Base-by-base conservation (phyloP, 306 rosid genomes). In the Abrus precatorius region DNA sequence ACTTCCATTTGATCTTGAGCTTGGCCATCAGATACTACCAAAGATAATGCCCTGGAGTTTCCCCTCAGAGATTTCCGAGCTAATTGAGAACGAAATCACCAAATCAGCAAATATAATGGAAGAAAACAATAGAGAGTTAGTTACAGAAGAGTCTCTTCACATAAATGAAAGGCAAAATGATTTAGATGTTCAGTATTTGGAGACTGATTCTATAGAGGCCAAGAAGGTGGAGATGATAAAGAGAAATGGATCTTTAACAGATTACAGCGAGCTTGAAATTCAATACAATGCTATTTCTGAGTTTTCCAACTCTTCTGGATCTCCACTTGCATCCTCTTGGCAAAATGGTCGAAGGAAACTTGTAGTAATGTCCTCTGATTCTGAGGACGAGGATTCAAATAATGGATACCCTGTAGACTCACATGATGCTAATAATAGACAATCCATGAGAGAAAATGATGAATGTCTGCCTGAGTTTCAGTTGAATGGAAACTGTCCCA, bases 1-100 rank as follows among this genome's bases (percentile, higher is more conserved):
- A 14, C 86, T 90, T 80, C 88, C 83, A 64, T 90, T 95, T 84
- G 90, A 95, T 83, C 90, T 88, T 78, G 94, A 87, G 67, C 89
- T 86, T 89, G 91, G 91, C 62, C 91, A 91, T 85, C 94, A 69
- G 56, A 85, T 95, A 57, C 89, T 95, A 56, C 93, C 99, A 20
- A 92, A 83, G 84, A 80, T 91, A 45, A 84, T 95, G 81, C 97
- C 99, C n/a, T 95, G 99, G 99, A 90, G 76, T 77, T 91, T 89
- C 62, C 96, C 98, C 72, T 95, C 98, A 67, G 85, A 82, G 82
- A 77, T 95, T 77, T 90, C 96, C 8, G 89, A 93, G 84, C 77
- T 83, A 68, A 82, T 93, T 71, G 98, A 90, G 69, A 86, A 88
- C 6, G 96, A 93, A 87, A 72, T 93, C 30, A 69, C 82, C 27